Evolutionary conservation across 139 green algal genomes (phyloP).

Genomic region (Picochlorum sp.): DNA sequence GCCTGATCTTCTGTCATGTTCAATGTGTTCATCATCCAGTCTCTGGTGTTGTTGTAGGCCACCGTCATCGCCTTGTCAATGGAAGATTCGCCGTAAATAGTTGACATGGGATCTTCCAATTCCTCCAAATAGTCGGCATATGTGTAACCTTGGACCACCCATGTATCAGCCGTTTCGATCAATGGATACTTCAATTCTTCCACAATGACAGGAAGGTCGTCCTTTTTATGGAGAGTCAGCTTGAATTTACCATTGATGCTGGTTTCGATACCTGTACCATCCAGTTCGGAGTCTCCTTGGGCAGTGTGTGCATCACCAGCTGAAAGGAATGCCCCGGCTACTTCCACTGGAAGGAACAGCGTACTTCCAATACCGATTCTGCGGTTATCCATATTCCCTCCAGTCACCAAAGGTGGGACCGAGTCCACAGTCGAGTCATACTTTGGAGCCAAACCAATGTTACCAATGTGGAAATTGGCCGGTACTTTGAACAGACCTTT

Average conservation of each 20-base stretch:
- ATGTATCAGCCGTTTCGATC: conserved; percentile 13
- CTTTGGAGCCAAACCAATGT: conserved; percentile 46
- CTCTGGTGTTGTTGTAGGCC: conserved; percentile 44
- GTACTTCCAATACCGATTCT: conserved; percentile 44
- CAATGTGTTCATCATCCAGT: conserved; percentile 52
- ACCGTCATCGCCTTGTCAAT: conserved; percentile 44
- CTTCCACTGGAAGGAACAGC: conserved; percentile 56
- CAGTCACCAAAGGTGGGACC: conserved; percentile 32
- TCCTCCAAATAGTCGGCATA: conserved; percentile 50
- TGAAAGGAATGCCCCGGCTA: conserved; percentile 46
- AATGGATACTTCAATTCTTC: conserved; percentile 5
- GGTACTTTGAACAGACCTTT: conserved; percentile 50
- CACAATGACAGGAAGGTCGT: conserved; percentile 23
- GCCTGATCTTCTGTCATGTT: conserved; percentile 48
- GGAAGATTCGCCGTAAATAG: conserved; percentile 14
- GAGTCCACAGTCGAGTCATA: conserved; percentile 29
- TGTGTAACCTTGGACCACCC: conserved; percentile 48
- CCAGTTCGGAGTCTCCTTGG: conserved; percentile 53
- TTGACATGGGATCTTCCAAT: conserved; percentile 20
- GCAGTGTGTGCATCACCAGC: conserved; percentile 56
- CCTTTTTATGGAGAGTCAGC: conserved; percentile 54
- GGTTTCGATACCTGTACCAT: conserved; percentile 62
- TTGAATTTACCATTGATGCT: conserved; percentile 52
- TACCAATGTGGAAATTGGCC: conserved; percentile 58
- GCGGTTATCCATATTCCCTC: conserved; percentile 61